Conservation (phyloP, 805 yeast genomes). For the Tetrapisispora namnaoensis region DNA sequence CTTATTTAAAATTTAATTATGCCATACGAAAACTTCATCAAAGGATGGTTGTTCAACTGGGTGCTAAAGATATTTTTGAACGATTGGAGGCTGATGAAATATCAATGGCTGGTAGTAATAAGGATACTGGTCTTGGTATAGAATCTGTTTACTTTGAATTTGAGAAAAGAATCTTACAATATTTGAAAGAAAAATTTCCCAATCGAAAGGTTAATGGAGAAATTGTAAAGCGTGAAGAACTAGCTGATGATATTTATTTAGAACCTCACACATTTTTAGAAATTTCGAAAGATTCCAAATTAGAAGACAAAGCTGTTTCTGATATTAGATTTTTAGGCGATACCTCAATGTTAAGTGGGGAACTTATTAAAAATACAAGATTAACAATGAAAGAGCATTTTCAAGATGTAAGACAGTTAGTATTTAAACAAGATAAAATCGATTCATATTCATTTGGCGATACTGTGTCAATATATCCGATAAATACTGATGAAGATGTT, state of each 20-base stretch:
- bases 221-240: conserved; percentile 11
- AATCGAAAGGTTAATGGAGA: conserved; percentile 20
- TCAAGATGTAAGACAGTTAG: conserved; percentile 75
- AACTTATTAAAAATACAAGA: conserved; percentile 42
- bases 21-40: conserved; percentile 79
- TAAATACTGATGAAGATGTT: conserved; percentile 56
- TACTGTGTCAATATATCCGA: conserved; percentile 65
- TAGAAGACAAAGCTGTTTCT: background rate
- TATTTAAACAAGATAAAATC: conserved; percentile 29
- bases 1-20: conserved; percentile 80
- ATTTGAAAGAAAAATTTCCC: conserved; percentile 30
- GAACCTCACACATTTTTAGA: conserved; percentile 23
- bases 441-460: conserved; percentile 63
- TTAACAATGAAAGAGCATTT: conserved; percentile 67
- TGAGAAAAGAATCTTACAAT: conserved; percentile 42
- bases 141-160: conserved; percentile 74
- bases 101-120: conserved; percentile 51
- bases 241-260: conserved; percentile 18
- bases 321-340: conserved; percentile 11
- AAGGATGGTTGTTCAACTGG: conserved; percentile 62
- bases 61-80: conserved; percentile 60
- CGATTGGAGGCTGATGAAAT: conserved; percentile 88
- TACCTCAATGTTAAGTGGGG: conserved; percentile 31
- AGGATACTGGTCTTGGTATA: conserved; percentile 32
- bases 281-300: background rate